Evolutionary conservation across 495 filamentous ascomycete genomes (phyloP).

Genomic region (Mytilinidion resinicola): DNA sequence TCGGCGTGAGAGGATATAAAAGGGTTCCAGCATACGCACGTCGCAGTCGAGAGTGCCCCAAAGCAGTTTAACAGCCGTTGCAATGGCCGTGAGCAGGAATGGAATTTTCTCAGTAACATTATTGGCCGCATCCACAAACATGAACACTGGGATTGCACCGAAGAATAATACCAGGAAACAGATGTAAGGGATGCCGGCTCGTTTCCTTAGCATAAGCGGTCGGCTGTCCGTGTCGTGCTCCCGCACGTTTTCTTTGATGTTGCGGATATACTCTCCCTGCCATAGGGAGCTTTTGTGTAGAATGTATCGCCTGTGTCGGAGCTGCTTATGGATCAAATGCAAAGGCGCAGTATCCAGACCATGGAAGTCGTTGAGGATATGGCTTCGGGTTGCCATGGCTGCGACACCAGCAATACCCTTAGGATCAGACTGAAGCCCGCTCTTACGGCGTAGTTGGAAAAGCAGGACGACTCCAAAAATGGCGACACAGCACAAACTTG

Average conservation of each 20-base stretch:
- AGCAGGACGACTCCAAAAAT: slow-evolving; percentile 48
- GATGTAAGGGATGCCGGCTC: slow-evolving; percentile 55
- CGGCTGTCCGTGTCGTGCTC: slow-evolving; percentile 34
- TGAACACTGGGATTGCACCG: slow-evolving; percentile 48
- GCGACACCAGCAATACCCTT: slow-evolving; percentile 69
- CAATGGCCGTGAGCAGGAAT: slow-evolving; percentile 57
- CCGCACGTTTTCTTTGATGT: slow-evolving; percentile 36
- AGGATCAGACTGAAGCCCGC: slow-evolving; percentile 60
- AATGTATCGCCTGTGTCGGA: slow-evolving; percentile 58
- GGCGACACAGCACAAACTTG: slow-evolving; percentile 46
- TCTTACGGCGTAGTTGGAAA: slow-evolving; percentile 53
- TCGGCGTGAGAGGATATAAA: slow-evolving; percentile 58
- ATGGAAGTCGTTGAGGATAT: slow-evolving; percentile 69
- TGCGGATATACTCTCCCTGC: slow-evolving; percentile 46
- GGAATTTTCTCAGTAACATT: slow-evolving; percentile 54
- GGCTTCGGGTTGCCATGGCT: slow-evolving; percentile 62
- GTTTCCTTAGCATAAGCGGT: slow-evolving; percentile 59
- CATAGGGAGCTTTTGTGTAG: slow-evolving; percentile 62
- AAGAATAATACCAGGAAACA: slow-evolving; percentile 46
- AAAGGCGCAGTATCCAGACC: slow-evolving; percentile 60
- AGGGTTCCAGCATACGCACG: slow-evolving; percentile 69
- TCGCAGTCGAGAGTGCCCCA: slow-evolving; percentile 67
- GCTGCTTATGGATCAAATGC: slow-evolving; percentile 57
- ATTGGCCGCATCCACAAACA: slow-evolving; percentile 48
- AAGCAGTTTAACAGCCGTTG: slow-evolving; percentile 57